Evolutionary conservation across 345 rosid genomes (phyloP).

Genomic region (Citrus reticulata): DNA sequence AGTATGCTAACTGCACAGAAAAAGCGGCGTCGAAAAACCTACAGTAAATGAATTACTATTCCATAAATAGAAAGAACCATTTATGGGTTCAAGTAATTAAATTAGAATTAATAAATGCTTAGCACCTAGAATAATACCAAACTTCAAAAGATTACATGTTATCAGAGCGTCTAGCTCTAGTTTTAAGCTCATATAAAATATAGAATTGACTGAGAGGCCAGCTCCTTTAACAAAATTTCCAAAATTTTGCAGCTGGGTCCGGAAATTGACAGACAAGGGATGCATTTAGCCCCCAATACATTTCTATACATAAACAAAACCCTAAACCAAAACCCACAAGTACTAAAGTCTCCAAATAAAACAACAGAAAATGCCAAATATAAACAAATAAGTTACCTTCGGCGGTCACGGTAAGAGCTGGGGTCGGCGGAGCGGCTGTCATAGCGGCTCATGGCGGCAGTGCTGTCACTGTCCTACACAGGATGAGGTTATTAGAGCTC

Average conservation of each 20-base stretch:
- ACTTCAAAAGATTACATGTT: not conserved
- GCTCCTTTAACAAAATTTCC: not conserved
- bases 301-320: not conserved
- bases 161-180: not conserved
- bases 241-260: not conserved
- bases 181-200: not conserved
- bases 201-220: not conserved
- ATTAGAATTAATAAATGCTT: not conserved
- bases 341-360: not conserved
- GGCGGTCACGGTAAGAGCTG: constrained; percentile 86
- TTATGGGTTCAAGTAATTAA: not conserved
- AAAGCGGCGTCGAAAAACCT: not conserved
- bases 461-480: not conserved
- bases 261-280: not conserved
- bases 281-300: not conserved
- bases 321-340: constrained; percentile 7
- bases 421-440: constrained; percentile 94
- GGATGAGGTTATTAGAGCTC: constrained; percentile 8
- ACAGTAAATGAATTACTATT: not conserved
- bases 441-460: constrained; percentile 74
- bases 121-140: not conserved
- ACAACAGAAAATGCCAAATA: not conserved
- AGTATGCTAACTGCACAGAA: not conserved
- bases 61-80: not conserved
- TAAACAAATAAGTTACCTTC: constrained; percentile 45